These are phyloP conservation scores for Osmanthus fragrans DNA, from an alignment of 257 asterid species.

Conservation along the genomic window DNA sequence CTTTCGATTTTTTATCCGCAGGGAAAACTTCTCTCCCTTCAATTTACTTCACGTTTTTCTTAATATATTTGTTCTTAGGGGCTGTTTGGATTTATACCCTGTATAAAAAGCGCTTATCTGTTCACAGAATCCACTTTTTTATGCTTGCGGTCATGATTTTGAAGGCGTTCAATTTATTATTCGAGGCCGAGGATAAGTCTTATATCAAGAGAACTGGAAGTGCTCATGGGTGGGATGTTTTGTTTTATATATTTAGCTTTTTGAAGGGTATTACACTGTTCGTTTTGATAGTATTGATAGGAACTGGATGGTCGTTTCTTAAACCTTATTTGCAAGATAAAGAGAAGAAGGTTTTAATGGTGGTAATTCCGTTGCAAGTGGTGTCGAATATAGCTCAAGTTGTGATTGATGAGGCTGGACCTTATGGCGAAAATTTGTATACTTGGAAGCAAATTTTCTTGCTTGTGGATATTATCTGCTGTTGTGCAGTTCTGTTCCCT, in stretches of 20 bases:
- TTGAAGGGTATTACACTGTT: slow-evolving; percentile 69
- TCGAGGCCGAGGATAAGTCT: slow-evolving; percentile 84
- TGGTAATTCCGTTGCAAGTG: slow-evolving; percentile 79
- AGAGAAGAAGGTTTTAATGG: slow-evolving; percentile 86
- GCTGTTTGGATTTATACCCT: slow-evolving; percentile 54
- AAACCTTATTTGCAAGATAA: slow-evolving; percentile 85
- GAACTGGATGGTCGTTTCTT: slow-evolving; percentile 89
- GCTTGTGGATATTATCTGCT: slow-evolving; percentile 79
- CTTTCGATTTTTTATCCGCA: slow-evolving; percentile 72
- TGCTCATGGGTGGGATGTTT: slow-evolving; percentile 86
- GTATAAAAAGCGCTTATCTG: slow-evolving; percentile 61
- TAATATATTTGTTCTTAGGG: slow-evolving; percentile 49
- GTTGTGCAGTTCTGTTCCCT: slow-evolving; percentile 84
- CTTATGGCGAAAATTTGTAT: slow-evolving; percentile 70
- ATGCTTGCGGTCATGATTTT: slow-evolving; percentile 70
- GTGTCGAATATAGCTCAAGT: slow-evolving; percentile 82
- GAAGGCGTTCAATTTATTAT: slow-evolving; percentile 63
- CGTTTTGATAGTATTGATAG: slow-evolving; percentile 73
- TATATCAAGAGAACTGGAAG: slow-evolving; percentile 64
- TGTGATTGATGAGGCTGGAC: slow-evolving; percentile 74
- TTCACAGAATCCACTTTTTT: slow-evolving; percentile 65
- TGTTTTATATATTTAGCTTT: slow-evolving; percentile 73
- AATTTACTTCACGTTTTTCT: slow-evolving; percentile 57
- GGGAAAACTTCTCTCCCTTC: slow-evolving; percentile 72
- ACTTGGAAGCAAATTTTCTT: slow-evolving; percentile 82